Percentiles rank a stretch among this genome's conserved stretches.
phyloP scores from a whole-genome alignment of 345 rosid species.

The Hibiscus syriacus region DNA sequence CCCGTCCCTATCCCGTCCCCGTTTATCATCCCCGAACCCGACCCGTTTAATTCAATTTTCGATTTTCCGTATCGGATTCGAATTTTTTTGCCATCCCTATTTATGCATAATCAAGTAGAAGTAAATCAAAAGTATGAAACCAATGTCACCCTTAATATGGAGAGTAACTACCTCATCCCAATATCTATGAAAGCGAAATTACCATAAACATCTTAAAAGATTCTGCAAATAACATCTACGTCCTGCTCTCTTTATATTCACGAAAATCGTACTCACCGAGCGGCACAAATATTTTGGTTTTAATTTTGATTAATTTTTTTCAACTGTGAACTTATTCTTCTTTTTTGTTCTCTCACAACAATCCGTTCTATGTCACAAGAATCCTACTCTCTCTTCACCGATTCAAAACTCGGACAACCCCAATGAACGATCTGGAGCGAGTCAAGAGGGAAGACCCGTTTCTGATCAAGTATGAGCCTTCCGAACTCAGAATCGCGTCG shows the following conservation, averaged over 20 bases:
- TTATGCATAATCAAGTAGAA: too few relatives aligned
- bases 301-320: too few relatives aligned
- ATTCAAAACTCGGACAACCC: conserved; percentile 5
- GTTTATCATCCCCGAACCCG: too few relatives aligned
- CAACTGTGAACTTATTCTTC: too few relatives aligned
- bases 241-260: not conserved
- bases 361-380: not conserved
- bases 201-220: not conserved
- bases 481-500: conserved; percentile 67
- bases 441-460: conserved; percentile 39
- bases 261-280: too few relatives aligned
- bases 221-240: not conserved
- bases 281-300: too few relatives aligned
- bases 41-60: too few relatives aligned
- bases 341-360: not conserved
- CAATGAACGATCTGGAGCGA: conserved; percentile 32
- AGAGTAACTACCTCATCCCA: not conserved
- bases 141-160: too few relatives aligned
- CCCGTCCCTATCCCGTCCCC: too few relatives aligned
- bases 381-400: not conserved
- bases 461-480: conserved; percentile 47
- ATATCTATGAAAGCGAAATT: not conserved
- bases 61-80: too few relatives aligned
- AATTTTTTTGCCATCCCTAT: too few relatives aligned
- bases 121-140: too few relatives aligned